Base-by-base conservation (phyloP, 306 rosid genomes). In the Pyrus communis region DNA sequence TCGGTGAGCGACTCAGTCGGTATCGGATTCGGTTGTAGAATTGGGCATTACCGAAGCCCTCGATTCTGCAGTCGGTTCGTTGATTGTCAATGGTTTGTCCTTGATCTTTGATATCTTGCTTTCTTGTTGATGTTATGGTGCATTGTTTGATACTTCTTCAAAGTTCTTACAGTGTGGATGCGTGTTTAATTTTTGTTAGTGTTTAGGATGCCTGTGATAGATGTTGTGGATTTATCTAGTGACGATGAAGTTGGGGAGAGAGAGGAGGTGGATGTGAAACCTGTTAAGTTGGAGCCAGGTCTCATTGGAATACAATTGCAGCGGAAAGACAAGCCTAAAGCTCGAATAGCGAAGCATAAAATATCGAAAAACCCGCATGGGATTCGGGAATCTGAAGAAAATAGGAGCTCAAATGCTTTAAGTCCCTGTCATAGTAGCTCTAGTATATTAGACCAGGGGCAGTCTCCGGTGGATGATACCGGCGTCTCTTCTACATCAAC, bases 171-270 rank as follows among this genome's bases (percentile, higher is more conserved):
- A 42, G 1, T 18, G 12, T 65, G 74, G 7, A 61, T 68, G 45
- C 62, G 57, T 82, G 69, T 30, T 79, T 76, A 75, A 43, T 65
- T 82, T 80, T 67, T 59, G 15, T 73, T 75, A 82, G 90, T 72
- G 82, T 54, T 77, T 80, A 76, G 51, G 80, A 92, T 92, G 95
- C 84, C 81, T 58, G 67, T 67, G 10, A 45, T 67, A 42, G 97
- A 89, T 40, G 71, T 91, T 81, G 83, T 95, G 75, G 92, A 89
- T 72, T 84, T 95, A 86, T 88, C 96, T 13, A 91, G 92, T 58
- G 93, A 86, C 23, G 90, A 90, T 75, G 97, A 91, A 76, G 78
- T 75, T 70, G 96, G 78, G 63, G 78, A 11, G 14, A 17, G 55
- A 55, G 60, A 55, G 60, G 60, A 82, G 58, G 79, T 78, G 74